Percentiles rank a stretch among this genome's conserved stretches.
phyloP scores from a whole-genome alignment of 495 filamentous ascomycete species.

The Annulohypoxylon maeteangense region DNA sequence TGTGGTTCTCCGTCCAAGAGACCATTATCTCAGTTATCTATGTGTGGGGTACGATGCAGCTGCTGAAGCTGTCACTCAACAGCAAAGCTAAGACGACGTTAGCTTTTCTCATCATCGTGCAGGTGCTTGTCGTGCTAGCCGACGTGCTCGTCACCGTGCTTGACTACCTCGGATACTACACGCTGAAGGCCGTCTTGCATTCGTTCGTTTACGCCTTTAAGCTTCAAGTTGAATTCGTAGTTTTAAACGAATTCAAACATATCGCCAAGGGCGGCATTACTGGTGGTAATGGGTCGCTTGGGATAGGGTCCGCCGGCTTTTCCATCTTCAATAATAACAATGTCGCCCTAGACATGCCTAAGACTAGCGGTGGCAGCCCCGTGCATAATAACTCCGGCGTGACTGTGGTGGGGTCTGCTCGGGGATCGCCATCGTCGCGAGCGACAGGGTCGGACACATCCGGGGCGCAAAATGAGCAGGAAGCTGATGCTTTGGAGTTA shows the following conservation, averaged over 20 bases:
- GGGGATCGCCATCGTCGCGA: constrained; percentile 14
- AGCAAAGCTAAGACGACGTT: constrained; percentile 40
- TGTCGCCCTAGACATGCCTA: constrained; percentile 13
- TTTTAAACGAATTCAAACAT: constrained; percentile 57
- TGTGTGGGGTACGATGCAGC: constrained; percentile 64
- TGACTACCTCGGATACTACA: constrained; percentile 66
- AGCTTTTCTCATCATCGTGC: constrained; percentile 68
- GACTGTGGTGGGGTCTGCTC: constrained; percentile 13
- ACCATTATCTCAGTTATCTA: constrained; percentile 69
- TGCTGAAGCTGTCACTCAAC: constrained; percentile 62
- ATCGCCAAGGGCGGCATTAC: constrained; percentile 45
- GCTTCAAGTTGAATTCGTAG: constrained; percentile 72
- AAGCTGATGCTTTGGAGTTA: constrained; percentile 22
- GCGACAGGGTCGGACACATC: not conserved
- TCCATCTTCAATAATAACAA: constrained; percentile 1
- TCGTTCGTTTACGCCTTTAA: constrained; percentile 72
- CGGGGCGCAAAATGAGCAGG: not conserved
- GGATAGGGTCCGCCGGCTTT: constrained; percentile 1
- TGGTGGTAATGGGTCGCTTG: constrained; percentile 16
- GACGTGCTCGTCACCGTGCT: constrained; percentile 65
- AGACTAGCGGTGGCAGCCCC: not conserved
- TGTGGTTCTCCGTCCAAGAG: constrained; percentile 71
- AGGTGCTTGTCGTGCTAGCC: constrained; percentile 57
- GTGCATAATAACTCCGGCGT: constrained; percentile 24
- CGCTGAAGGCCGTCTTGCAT: constrained; percentile 69